Evolutionary conservation across 371 early-diverging fungal species (phyloP), one percentile per base, ranked within the genome.

Genomic region (Rhizopus arrhizus): DNA sequence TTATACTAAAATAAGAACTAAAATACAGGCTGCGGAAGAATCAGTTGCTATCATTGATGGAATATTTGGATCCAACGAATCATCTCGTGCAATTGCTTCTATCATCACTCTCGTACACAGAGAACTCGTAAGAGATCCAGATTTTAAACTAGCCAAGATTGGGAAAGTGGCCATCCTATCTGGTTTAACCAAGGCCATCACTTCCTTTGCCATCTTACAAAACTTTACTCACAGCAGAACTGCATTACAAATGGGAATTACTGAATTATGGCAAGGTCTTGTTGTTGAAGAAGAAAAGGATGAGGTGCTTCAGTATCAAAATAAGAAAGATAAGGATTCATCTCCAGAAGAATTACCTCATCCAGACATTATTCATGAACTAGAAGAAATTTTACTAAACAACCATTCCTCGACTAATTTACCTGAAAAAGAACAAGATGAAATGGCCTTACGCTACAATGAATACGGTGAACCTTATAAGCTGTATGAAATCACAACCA

Each of bases 31-130:
- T 28, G 93, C 94, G 3, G 94, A 95, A 63, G 96, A 95, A 74
- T 89, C 89, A 5, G 93, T 95, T 1, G 84, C 89, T 2, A 68
- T 95, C n/a, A 80, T 96, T 29, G 97, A 96, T 71, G 95, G 93
- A 0, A 72, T 97, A 3, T 95, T 95, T 75, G 96, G 96, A 10
- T 86, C 90, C 0, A 95, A 92, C 9, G 95, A 95, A 63, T 93
- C 96, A 0, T 94, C 94, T 15, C 83, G 88, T 32, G 94, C 93
- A 0, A 75, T 95, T 36, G 91, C 93, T 0, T 89, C 94, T 4
- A 85, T 95, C 46, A 81, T 95, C 36, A 81, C 86, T 29, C 70
- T 95, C 54, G 86, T 92, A 16, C 81, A 84, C 55, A 75, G 87
- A n/a, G 96, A 95, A 58, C 67, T 91, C 5, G 71, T 82, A 53